Evolutionary conservation across 2,329 filamentous ascomycete species (phyloP), one percentile per base, ranked within the genome.

Genomic region (Colletotrichum spinosum): DNA sequence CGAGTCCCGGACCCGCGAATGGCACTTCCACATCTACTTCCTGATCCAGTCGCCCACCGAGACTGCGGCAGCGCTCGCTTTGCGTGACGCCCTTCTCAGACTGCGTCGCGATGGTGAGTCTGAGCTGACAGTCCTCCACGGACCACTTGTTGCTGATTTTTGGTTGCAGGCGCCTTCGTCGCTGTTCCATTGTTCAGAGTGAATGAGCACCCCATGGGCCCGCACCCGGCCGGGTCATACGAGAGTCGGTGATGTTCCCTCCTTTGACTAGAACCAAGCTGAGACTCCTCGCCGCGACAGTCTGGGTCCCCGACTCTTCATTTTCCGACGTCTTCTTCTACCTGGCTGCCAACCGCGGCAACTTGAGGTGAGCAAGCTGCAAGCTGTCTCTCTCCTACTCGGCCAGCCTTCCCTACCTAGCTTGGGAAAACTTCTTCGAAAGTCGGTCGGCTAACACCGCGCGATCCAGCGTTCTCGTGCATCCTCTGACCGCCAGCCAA

Each of bases 1-100:
- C 13, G 70, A 74, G 46, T 60, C 52, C 15, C 72, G 73, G 13
- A 73, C 69, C 9, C 69, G 73, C 34, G 73, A 75, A 60, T 75
- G 75, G 74, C 75, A 77, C 57, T 77, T 77, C 58, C 75, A 77
- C 49, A 77, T 77, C 13, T 77, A 77, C 39, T 77, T 76, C 60
- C 46, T 76, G 33, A 63, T 74, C 2, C 74, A 76, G 55, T 77
- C 75, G 34, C 69, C 73, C 1, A 60, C 69, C 8, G 73, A 77
- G 60, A 76, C 70, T 1, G 72, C 74, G 1, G 73, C 73, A 2
- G 75, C 75, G 9, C 71, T 76, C 8, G 73, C 73, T 7, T 72
- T 77, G 17, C 74, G 75, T 9, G 73, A 76, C 64, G 73, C 75
- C 8, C 70, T 77, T 2, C 44, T 77, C 45, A 74, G 67, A 50